Evolutionary conservation across 1,284 basidiomycete genomes (phyloP).

Genomic region (Apiotrichum mycotoxinovorans): DNA sequence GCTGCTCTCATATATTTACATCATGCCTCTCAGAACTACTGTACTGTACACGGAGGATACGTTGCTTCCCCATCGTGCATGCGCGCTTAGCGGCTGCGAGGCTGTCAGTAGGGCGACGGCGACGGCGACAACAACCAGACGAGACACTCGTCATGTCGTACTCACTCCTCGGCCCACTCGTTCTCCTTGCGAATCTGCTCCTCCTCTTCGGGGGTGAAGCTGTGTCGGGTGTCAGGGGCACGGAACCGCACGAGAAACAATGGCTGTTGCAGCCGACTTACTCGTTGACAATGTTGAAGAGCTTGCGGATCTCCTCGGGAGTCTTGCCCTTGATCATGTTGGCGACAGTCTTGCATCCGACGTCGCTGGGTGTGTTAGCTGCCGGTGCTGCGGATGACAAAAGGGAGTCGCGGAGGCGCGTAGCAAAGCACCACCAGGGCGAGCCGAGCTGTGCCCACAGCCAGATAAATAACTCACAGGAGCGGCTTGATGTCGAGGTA

Average conservation of each 20-base stretch:
- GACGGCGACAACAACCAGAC: too few relatives aligned
- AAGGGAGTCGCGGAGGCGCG: not conserved
- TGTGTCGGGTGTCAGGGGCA: constrained; percentile 21
- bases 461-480: constrained; percentile 79
- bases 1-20: not conserved
- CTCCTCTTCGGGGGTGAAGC: constrained; percentile 98
- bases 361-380: constrained; percentile 63
- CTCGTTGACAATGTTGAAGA: constrained; percentile 97
- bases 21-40: not conserved
- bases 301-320: constrained; percentile 79
- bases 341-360: constrained; percentile 99
- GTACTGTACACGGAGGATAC: not conserved
- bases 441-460: too few relatives aligned
- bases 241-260: too few relatives aligned
- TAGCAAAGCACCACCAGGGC: too few relatives aligned
- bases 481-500: constrained; percentile 99
- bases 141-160: constrained; percentile 4
- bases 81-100: constrained; percentile 6
- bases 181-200: constrained; percentile 99
- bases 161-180: constrained; percentile 59
- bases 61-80: not conserved
- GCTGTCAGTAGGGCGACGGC: too few relatives aligned
- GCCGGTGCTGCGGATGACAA: not conserved
- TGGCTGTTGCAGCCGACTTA: constrained; percentile 14
- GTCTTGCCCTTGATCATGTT: constrained; percentile 95